These are phyloP conservation scores for Starmerella etchellsii DNA, from an alignment of 805 yeast genomes.

Conservation along the genomic window DNA sequence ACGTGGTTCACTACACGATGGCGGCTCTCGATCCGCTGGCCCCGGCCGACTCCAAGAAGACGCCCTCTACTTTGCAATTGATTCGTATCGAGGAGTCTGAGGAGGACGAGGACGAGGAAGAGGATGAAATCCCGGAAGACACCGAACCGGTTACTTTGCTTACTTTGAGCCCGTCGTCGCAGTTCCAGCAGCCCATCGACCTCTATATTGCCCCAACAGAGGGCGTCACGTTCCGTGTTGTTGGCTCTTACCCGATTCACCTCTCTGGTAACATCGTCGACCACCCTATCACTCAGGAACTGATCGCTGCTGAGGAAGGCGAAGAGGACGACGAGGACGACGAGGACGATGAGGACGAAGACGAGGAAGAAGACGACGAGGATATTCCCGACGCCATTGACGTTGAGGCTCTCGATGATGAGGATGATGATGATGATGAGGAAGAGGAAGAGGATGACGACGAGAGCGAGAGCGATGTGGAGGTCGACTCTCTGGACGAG, in stretches of 20 bases:
- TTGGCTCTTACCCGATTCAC: slow-evolving; percentile 91
- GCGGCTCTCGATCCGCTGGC: slow-evolving; percentile 87
- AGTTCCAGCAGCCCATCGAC: slow-evolving; percentile 74
- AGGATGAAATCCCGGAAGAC: slow-evolving; percentile 41
- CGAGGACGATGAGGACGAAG: slow-evolving; percentile 26
- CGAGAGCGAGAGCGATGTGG: slow-evolving; percentile 22
- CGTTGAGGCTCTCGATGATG: slow-evolving; percentile 33
- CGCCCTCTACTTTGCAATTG: slow-evolving; percentile 82
- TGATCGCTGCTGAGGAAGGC: slow-evolving; percentile 39
- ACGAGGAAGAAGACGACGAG: slow-evolving; percentile 23
- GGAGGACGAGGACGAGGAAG: slow-evolving; percentile 33
- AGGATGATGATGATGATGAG: slow-evolving; percentile 31
- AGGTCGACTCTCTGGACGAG: slow-evolving; percentile 31
- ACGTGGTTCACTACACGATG: slow-evolving; percentile 80
- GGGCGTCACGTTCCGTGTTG: slow-evolving; percentile 84
- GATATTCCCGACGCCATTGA: slow-evolving; percentile 20
- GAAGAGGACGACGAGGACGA: slow-evolving; percentile 33
- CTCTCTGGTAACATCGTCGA: slow-evolving; percentile 90
- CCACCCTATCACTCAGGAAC: slow-evolving; percentile 76
- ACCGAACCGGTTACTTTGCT: slow-evolving; percentile 56
- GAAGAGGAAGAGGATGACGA: slow-evolving; percentile 30
- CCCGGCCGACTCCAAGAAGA: slow-evolving; percentile 42
- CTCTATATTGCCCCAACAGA: slow-evolving; percentile 85
- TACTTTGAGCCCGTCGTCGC: slow-evolving; percentile 72
- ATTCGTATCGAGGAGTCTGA: slow-evolving; percentile 30